Evolutionary conservation across 805 yeast genomes (phyloP), one percentile per base, ranked within the genome.

Genomic region (Saitoella complicata): DNA sequence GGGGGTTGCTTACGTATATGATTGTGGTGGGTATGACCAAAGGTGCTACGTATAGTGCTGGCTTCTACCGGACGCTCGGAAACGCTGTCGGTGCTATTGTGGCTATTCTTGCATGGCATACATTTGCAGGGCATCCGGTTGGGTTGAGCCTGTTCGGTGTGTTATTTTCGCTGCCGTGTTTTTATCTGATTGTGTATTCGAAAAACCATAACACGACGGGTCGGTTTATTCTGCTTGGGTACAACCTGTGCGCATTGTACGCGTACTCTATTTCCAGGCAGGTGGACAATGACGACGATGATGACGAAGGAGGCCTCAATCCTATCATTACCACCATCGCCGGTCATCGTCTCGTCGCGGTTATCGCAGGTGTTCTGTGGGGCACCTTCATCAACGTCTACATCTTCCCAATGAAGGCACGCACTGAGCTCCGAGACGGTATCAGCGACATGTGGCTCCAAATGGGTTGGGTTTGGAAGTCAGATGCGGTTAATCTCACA

Each of bases 31-130:
- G 79, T 53, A 81, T 81, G 54, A 78, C 87, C 0, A 63, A 82
- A 5, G 94, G 94, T 7, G 93, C 93, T 0, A 84, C 94, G 0
- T 72, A 82, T 7, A 74, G 78, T 76, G 79, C 91, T 0, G 77
- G 41, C 9, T 36, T 76, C 4, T 76, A 76, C 51, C 77, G 81
- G 80, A 42, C 83, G 45, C 48, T 78, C 30, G 94, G 94, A 0
- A 84, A 94, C 0, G 72, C 76, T 46, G 43, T 80, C 5, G 94
- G 94, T 0, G 81, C 87, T 1, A 48, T 66, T 7, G 52, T 65
- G 5, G 94, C 93, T 0, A 76, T 68, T 51, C 7, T 65, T 5
- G 66, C 72, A 1, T 82, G 88, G 88, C 56, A 58, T 2, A 12
- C 72, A 1, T 72, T 74, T 46, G 74, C 72, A 42, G 82, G 76